A percentile compares a stretch with the other conserved stretches of the same genome.
These are phyloP conservation scores for Vitis vinifera DNA, from an alignment of 164 flowering plant genomes.

Conservation along the genomic window DNA sequence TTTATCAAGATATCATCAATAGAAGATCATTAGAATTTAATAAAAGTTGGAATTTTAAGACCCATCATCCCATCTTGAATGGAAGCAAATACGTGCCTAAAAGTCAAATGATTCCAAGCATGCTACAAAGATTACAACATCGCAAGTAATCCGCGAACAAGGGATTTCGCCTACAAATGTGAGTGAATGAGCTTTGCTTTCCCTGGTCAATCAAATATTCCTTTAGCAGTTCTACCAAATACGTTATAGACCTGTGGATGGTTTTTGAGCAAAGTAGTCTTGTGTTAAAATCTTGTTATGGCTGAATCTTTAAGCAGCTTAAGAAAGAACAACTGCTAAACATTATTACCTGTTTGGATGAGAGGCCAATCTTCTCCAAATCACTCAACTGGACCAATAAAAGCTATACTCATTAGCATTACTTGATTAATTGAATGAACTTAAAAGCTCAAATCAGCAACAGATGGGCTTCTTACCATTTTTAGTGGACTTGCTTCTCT, in stretches of 20 bases:
- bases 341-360: slow-evolving; percentile 71
- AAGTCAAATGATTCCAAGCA: too few species aligned
- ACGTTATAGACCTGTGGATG: slow-evolving; percentile 51
- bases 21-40: too few species aligned
- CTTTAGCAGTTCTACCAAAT: slow-evolving; percentile 62
- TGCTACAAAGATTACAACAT: too few species aligned
- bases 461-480: slow-evolving; percentile 50
- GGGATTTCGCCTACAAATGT: background rate
- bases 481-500: slow-evolving; percentile 72
- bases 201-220: slow-evolving; percentile 36
- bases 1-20: too few species aligned
- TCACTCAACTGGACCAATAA: slow-evolving; percentile 63
- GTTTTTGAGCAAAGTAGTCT: background rate
- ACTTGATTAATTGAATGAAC: background rate
- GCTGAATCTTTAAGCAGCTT: too few species aligned
- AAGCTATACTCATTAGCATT: slow-evolving; percentile 7
- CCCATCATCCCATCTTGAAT: too few species aligned
- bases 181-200: slow-evolving; percentile 7
- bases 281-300: background rate
- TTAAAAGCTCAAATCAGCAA: background rate
- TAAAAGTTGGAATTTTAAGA: too few species aligned
- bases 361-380: slow-evolving; percentile 84
- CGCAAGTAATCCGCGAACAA: too few species aligned
- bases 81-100: too few species aligned
- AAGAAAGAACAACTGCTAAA: too few species aligned